Conservation (phyloP, 83 land plant species). For the Thuja plicata region DNA sequence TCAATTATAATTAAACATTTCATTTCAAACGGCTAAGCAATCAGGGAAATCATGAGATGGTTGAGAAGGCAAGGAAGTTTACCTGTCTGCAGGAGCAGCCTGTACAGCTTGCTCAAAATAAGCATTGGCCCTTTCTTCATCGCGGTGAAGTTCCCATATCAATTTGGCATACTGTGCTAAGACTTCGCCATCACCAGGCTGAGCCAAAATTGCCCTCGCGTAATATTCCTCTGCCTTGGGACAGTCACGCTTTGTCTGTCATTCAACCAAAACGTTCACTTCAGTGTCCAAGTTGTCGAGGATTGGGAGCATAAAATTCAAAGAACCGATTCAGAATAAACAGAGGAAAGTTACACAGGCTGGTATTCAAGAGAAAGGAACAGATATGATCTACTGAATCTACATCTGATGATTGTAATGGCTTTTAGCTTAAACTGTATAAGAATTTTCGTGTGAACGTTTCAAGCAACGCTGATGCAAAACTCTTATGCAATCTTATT, state of each 20-base stretch:
- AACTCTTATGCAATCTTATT: no score
- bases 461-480: no score
- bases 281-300: neutral
- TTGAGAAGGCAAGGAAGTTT: neutral
- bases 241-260: constrained; percentile 40
- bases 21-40: neutral
- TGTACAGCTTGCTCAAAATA: constrained; percentile 63
- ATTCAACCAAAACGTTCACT: neutral
- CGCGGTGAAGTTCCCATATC: constrained; percentile 62
- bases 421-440: no score
- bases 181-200: constrained; percentile 57
- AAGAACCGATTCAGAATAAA: neutral
- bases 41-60: neutral
- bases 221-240: constrained; percentile 62
- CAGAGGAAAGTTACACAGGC: neutral
- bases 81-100: constrained; percentile 61
- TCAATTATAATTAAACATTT: neutral
- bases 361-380: neutral
- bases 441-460: no score
- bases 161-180: constrained; percentile 62
- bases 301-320: neutral
- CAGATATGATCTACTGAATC: neutral
- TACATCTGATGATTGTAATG: no score
- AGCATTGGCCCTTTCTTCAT: constrained; percentile 42
- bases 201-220: constrained; percentile 47